Evolutionary conservation across 805 yeast genomes (phyloP), one percentile per base, ranked within the genome.

Genomic region (Debaryomyces castellii): DNA sequence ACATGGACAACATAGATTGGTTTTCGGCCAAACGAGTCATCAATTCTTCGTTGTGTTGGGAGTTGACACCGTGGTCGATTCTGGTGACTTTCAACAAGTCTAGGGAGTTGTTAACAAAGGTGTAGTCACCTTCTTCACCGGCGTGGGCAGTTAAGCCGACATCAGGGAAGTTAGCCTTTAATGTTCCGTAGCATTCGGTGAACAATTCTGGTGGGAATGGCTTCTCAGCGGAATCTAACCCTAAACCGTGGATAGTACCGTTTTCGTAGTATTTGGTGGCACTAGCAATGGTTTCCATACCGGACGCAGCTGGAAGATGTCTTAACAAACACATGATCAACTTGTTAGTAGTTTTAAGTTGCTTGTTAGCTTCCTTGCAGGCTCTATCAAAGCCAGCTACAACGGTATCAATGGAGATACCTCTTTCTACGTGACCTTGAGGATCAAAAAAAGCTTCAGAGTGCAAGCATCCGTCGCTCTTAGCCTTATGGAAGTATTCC

Each of bases 71-170:
- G 59, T 88, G 96, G 59, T 88, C 96, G 45, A 88, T 83, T 64
- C 96, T 78, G 27, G 82, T 74, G 21, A 80, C 87, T 1, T 79
- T 73, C 47, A 85, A 73, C 39, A 72, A 46, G 54, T 85, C 83
- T 49, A 87, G 66, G 1, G 94, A 69, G 43, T 73, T 74, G 8
- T 67, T 47, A 22, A 87, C 87, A 53, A 71, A 86, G n/a, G 80
- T 76, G 35, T 89, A 82, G 51, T 85, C 88, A 43, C 92, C 95
- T 69, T 88, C 95, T 66, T 88, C 96, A 56, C 96, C 96, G 2
- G 94, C 95, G 58, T 88, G 96, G 2, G 96, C 92, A 30, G 95
- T 88, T 44, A 85, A 71, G 33, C 81, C 76, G 45, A 83, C 76
- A 20, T 77, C 66, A 20, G 84, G 80, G 57, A 72, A 78, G 35